These are phyloP conservation scores for Chrysanthemum seticuspe DNA, from an alignment of 129 eudicot genomes.

Conservation along the genomic window DNA sequence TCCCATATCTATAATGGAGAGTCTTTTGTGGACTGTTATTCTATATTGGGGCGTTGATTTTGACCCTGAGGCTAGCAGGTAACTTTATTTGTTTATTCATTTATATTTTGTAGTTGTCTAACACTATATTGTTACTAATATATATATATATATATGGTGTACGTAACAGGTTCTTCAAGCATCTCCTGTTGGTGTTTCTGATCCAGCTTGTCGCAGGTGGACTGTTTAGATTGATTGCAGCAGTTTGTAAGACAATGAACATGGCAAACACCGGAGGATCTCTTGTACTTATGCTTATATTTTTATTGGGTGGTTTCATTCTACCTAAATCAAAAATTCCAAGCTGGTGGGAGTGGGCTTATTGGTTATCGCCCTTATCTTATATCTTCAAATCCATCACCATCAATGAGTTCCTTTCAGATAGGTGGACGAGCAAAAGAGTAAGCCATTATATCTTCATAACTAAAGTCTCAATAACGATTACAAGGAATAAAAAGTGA, in stretches of 20 bases:
- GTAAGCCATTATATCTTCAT: conserved; percentile 24
- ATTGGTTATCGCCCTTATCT: conserved; percentile 61
- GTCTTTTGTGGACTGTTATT: conserved; percentile 54
- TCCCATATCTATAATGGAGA: conserved; percentile 74
- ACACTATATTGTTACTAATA: background rate
- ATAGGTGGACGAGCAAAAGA: conserved; percentile 48
- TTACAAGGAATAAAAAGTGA: background rate
- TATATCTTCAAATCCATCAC: conserved; percentile 52
- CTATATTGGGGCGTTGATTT: conserved; percentile 71
- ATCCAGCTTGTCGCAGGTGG: conserved; percentile 93
- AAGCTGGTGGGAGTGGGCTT: conserved; percentile 58
- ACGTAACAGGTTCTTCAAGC: conserved; percentile 82
- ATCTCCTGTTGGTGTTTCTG: conserved; percentile 57
- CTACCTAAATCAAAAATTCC: conserved; percentile 55
- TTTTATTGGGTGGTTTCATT: conserved; percentile 84
- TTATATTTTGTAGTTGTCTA: background rate
- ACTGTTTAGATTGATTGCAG: conserved; percentile 69
- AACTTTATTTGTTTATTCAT: background rate
- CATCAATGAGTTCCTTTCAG: conserved; percentile 53
- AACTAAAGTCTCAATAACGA: background rate
- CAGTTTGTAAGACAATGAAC: conserved; percentile 70
- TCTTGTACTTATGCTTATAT: conserved; percentile 54
- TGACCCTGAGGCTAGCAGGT: conserved; percentile 89
- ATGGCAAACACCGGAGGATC: conserved; percentile 79
- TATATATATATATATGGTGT: conserved; percentile 9